Evolutionary conservation across 2,329 filamentous ascomycete species (phyloP).

Genomic region (Botrytis squamosa): DNA sequence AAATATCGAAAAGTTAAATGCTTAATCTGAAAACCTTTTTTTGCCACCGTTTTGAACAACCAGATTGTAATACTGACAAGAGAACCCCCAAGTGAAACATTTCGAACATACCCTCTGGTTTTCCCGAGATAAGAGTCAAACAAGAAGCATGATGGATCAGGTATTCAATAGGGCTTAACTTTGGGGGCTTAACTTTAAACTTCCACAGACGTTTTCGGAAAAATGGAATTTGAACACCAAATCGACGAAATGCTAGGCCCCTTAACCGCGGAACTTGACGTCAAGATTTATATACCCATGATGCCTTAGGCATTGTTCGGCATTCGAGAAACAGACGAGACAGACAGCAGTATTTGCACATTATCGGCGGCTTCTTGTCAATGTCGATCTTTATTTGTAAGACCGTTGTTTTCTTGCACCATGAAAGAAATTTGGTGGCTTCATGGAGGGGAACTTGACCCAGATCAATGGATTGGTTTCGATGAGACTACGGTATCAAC

Average conservation of each 20-base stretch:
- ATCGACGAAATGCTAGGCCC: neutral
- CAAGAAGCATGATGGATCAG: neutral
- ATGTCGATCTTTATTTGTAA: neutral
- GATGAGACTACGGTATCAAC: neutral
- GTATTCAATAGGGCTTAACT: neutral
- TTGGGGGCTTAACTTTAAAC: too few species aligned
- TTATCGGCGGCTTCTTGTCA: neutral
- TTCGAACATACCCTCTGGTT: neutral
- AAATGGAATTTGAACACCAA: neutral
- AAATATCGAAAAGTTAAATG: neutral
- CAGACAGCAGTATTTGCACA: neutral
- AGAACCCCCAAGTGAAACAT: neutral
- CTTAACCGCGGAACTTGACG: neutral
- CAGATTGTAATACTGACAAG: neutral
- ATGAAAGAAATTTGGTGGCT: neutral
- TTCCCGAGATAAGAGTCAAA: neutral
- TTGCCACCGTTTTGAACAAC: neutral
- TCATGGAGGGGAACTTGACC: neutral
- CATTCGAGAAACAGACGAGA: neutral
- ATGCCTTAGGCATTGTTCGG: neutral
- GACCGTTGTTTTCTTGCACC: neutral
- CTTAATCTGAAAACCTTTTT: neutral
- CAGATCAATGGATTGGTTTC: neutral
- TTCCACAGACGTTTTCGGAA: neutral
- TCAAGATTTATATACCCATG: neutral